Evolutionary conservation across 2,329 filamentous ascomycete genomes (phyloP), one percentile per base, ranked within the genome.

Genomic region (Atkinsonella hypoxylon): DNA sequence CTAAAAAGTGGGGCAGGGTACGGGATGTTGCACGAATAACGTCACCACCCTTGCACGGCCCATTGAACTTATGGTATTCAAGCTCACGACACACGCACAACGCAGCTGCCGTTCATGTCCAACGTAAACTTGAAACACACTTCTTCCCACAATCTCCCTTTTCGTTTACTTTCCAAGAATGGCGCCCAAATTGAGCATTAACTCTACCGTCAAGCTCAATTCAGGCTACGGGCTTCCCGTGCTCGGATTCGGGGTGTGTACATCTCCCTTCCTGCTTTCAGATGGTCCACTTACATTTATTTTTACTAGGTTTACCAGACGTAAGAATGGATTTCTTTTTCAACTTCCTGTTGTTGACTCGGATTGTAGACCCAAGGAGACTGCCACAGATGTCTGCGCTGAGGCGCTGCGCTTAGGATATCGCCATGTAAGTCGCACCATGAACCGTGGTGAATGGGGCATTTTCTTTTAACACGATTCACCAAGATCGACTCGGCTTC

Each of bases 231-330:
- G 74, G 48, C 68, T 80, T 2, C 77, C 77, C 1, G 64, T 66
- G 9, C 62, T 79, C 18, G 77, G 77, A 44, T 79, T 74, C 53
- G 77, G 77, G 48, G 76, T 79, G 67, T 58, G 75, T 66, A 15
- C 11, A 20, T 26, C 13, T 45, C 40, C 46, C 38, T 30, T 40
- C 26, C 38, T 2, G 3, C 15, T 5, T 12, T 22, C 18, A 9
- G 20, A n/a, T 18, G 6, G 10, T 7, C n/a, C 20, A 43, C 47
- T 56, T 30, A 56, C 46, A 20, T 12, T 8, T 18, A 34, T 18
- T 44, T 47, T 50, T 22, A 6, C 26, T 7, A 79, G 75, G 70
- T 78, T 52, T 78, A 75, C 60, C 69, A 77, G 65, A 74, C 70
- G 76, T 78, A 57, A 69, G 68, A 15, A 13, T 11, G 15, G 6